Base-by-base conservation (phyloP, 495 filamentous ascomycete genomes). In the Cryomyces antarcticus region DNA sequence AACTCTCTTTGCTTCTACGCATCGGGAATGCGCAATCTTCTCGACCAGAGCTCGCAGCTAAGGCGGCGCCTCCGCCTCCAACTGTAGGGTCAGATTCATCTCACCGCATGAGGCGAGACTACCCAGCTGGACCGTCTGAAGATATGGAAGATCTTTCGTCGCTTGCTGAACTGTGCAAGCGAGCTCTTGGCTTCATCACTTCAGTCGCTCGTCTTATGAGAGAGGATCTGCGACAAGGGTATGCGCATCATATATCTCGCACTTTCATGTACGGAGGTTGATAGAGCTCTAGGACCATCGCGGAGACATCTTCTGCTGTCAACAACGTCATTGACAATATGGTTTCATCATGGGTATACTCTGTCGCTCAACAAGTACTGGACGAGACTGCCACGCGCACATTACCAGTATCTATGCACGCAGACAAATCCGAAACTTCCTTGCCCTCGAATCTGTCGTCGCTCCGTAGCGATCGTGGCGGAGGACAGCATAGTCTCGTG, bases 261-360 rank as follows among this genome's bases (percentile, higher is more conserved):
- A n/a, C 33, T 13, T 10, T 36, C 9, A 13, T 13, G 9, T 10
- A 10, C 33, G 3, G 12, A 36, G 9, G 33, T 36, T 36, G 12
- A 36, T 13, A 13, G 9, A 36, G 33, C 33, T 36, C 9, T 36
- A 36, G 33, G 9, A 13, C 33, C 12, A 9, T 13, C 9, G 9
- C 33, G 33, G 9, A 9, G 9, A 9, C 9, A 10, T 36, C 33
- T 36, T 7, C 27, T 38, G 11, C 12, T 1, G 17, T 39, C 12
- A 36, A 24, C 12, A 69, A 75, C 47, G 59, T 84, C 11, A 71
- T 89, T 38, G 80, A 86, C 52, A 85, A 89, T 51, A 53, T 95
- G 4, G 76, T 93, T 6, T 77, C 76, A 5, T 85, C 84, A 0
- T 95, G 88, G 71, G 78, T 73, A 6, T 93, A 84, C 54, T 75